These are phyloP conservation scores for Chernovozyma aurita DNA, from an alignment of 1,139 yeast genomes.

Conservation along the genomic window DNA sequence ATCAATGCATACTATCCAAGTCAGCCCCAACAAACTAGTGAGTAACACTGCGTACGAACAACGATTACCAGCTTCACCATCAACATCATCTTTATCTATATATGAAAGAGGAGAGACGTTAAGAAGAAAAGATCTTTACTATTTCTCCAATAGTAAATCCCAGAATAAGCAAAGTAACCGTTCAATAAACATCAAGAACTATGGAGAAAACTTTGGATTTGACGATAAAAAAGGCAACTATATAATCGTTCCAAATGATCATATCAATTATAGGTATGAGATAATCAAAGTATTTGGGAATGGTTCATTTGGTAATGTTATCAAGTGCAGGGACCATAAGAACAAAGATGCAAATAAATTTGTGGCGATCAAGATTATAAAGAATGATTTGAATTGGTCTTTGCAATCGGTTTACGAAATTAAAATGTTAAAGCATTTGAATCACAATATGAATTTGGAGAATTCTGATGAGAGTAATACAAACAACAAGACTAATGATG, in stretches of 20 bases:
- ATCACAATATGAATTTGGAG: conserved; percentile 7
- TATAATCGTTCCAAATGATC: conserved; percentile 56
- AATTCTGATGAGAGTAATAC: not conserved
- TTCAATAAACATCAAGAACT: conserved; percentile 40
- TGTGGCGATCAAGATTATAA: conserved; percentile 75
- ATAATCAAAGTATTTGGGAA: conserved; percentile 59
- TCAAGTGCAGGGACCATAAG: conserved; percentile 68
- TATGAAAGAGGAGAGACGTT: conserved; percentile 53
- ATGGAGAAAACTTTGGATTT: conserved; percentile 58
- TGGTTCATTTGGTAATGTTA: conserved; percentile 83
- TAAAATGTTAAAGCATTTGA: conserved; percentile 54
- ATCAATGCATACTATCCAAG: not conserved
- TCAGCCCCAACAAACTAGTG: not conserved
- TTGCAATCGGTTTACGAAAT: conserved; percentile 79
- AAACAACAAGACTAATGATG: not conserved
- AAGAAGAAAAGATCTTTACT: conserved; percentile 38
- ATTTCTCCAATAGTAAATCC: conserved; percentile 21
- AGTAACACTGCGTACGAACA: not conserved
- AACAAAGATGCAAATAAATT: conserved; percentile 25
- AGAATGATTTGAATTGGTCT: conserved; percentile 70
- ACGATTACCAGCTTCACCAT: not conserved
- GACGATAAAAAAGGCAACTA: conserved; percentile 71
- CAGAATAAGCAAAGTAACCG: conserved; percentile 8
- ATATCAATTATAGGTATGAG: conserved; percentile 71
- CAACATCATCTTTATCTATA: conserved; percentile 24